Evolutionary conservation across 371 early-diverging fungal species (phyloP), one percentile per base, ranked within the genome.

Genomic region (Syncephalastrum contaminatum): DNA sequence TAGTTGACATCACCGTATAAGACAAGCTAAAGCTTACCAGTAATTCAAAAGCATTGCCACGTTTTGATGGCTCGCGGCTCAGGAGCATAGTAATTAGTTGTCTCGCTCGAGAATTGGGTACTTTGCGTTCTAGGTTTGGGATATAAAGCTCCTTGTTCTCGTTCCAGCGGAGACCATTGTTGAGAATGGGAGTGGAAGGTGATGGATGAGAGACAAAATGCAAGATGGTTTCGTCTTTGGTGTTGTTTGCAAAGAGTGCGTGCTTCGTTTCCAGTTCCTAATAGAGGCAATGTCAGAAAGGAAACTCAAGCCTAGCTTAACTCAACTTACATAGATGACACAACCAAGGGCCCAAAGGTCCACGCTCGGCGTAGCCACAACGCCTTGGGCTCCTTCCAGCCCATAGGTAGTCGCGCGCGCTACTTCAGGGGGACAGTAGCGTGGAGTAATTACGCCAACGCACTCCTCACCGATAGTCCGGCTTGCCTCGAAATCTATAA

Each of bases 261-360:
- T 66, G 70, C 39, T 72, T 69, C 0, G 77, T 77, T 25, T 73
- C 74, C 39, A 77, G 55, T 63, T 77, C 77, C 68, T 67, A 43
- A 27, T n/a, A 27, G 2, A 42, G 24, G 24, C 15, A 12, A 42
- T 15, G 12, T 53, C 3, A 13, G 22, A 49, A n/a, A n/a, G 22
- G 16, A 15, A 27, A 1, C 36, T 43, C 1, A 14, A 25, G 27
- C 4, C 14, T n/a, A 21, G 18, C 12, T 24, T 3, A 13, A 8
- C 2, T 21, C 12, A 3, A 41, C 68, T 60, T 63, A 67, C 68
- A 48, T 72, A 77, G 22, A 77, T 59, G 3, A 73, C 70, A 55
- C 77, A 77, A 5, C 77, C 77, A 8, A 77, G 63, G 18, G 77
- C 72, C 77, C 77, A 77, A 4, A 73, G 47, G 64, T 77, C 77